Evolutionary conservation across 2,329 filamentous ascomycete species (phyloP).

Genomic region (Diaporthe citriasiana): DNA sequence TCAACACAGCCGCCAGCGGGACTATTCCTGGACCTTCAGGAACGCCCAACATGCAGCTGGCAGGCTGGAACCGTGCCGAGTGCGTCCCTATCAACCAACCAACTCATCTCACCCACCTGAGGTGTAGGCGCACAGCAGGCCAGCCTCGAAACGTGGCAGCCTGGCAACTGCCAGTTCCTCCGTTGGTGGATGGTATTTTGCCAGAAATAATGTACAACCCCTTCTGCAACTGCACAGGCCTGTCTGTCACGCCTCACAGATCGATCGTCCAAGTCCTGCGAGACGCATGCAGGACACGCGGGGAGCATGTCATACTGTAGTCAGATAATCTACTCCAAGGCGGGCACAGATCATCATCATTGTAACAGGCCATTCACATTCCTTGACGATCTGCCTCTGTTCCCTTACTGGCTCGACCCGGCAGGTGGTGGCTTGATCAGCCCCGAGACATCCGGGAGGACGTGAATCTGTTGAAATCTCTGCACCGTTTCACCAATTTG

Average conservation of each 20-base stretch:
- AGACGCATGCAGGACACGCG: constrained; percentile 28
- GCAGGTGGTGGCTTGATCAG: constrained; percentile 29
- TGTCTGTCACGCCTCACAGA: constrained; percentile 7
- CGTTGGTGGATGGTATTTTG: not conserved
- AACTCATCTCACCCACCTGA: not conserved
- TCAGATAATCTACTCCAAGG: not conserved
- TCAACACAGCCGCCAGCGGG: constrained; percentile 23
- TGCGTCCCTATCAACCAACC: not conserved
- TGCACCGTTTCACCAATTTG: constrained; percentile 3
- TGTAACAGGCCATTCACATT: constrained; percentile 25
- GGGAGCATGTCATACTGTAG: constrained; percentile 9
- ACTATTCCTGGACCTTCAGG: constrained; percentile 25
- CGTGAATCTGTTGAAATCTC: constrained; percentile 14
- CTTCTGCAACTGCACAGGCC: constrained; percentile 19
- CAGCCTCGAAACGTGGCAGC: constrained; percentile 32
- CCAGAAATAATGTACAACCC: not conserved
- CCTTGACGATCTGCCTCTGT: constrained; percentile 2
- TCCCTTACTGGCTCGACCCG: constrained; percentile 8
- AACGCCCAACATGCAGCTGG: constrained; percentile 19
- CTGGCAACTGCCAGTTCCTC: constrained; percentile 5
- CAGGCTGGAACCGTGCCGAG: constrained; percentile 22
- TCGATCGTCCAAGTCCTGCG: constrained; percentile 7
- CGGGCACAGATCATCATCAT: constrained; percentile 12
- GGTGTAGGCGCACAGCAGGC: constrained; percentile 15
- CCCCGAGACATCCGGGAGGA: constrained; percentile 35